Percentiles rank a stretch among this genome's conserved stretches.
These are phyloP conservation scores for Boletales sp. DNA, from an alignment of 768 basidiomycete genomes.

Conservation along the genomic window DNA sequence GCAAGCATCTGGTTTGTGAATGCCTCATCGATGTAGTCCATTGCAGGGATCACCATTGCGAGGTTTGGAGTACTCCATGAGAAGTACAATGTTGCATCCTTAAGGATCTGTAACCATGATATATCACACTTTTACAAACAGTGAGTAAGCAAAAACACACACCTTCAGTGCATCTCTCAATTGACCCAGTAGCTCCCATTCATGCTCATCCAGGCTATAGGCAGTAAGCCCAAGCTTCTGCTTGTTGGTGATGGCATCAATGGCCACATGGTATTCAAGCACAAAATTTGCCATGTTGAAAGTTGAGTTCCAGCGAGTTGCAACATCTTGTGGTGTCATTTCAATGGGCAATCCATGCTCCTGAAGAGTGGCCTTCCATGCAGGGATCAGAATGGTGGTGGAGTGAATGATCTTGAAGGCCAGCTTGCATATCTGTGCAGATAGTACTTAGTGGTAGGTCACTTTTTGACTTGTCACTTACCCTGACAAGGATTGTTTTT, in stretches of 20 bases:
- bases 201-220: constrained; percentile 22
- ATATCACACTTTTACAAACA: background rate
- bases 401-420: constrained; percentile 23
- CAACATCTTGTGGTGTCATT: constrained; percentile 9
- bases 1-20: constrained; percentile 9
- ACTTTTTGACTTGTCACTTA: background rate
- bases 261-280: constrained; percentile 13
- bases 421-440: constrained; percentile 5
- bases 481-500: constrained; percentile 3
- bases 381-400: constrained; percentile 14
- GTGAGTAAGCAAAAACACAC: constrained; percentile 1
- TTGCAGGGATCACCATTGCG: constrained; percentile 34
- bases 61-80: constrained; percentile 26
- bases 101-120: constrained; percentile 26
- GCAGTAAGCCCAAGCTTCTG: constrained; percentile 11
- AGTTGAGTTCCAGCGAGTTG: constrained; percentile 18
- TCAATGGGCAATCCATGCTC: background rate
- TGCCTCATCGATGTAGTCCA: constrained; percentile 32
- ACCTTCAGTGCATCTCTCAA: constrained; percentile 31
- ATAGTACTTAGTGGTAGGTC: no score
- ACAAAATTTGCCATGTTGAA: constrained; percentile 23
- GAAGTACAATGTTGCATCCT: constrained; percentile 34
- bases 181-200: constrained; percentile 35
- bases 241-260: constrained; percentile 20
- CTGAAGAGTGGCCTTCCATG: constrained; percentile 10